phyloP scores from a whole-genome alignment of 495 filamentous ascomycete genomes.

The Penicillium subrubescens region DNA sequence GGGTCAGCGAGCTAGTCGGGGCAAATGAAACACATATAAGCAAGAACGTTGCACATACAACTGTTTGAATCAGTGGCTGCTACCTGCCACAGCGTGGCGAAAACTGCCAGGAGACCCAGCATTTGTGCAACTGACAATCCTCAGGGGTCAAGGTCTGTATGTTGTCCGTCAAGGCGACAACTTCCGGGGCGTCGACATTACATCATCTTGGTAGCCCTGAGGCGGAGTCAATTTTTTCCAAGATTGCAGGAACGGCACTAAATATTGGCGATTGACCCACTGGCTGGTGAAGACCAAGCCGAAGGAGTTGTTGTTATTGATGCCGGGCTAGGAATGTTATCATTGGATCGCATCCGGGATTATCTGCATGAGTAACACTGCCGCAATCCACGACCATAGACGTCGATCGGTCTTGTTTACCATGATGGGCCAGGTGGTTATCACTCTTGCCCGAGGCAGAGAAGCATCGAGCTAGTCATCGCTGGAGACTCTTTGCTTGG shows the following conservation, averaged over 20 bases:
- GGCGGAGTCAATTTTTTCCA: background rate
- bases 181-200: background rate
- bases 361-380: background rate
- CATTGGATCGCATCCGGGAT: background rate
- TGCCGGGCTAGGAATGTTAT: background rate
- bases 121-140: background rate
- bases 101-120: background rate
- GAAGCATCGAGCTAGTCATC: background rate
- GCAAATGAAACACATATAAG: background rate
- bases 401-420: background rate
- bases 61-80: background rate
- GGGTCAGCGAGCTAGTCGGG: background rate
- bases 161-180: background rate
- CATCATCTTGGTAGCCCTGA: background rate
- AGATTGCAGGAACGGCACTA: background rate
- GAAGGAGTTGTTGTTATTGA: background rate
- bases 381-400: background rate
- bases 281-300: background rate
- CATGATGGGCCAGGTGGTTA: background rate
- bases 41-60: background rate
- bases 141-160: background rate
- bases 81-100: constrained; percentile 5
- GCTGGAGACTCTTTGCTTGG: background rate
- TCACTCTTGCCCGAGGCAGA: background rate
- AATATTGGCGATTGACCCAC: background rate